Percentiles rank a stretch among this genome's conserved stretches.
phyloP scores from a whole-genome alignment of 2,329 filamentous ascomycete genomes.

The Tolypocladium cylindrosporum region DNA sequence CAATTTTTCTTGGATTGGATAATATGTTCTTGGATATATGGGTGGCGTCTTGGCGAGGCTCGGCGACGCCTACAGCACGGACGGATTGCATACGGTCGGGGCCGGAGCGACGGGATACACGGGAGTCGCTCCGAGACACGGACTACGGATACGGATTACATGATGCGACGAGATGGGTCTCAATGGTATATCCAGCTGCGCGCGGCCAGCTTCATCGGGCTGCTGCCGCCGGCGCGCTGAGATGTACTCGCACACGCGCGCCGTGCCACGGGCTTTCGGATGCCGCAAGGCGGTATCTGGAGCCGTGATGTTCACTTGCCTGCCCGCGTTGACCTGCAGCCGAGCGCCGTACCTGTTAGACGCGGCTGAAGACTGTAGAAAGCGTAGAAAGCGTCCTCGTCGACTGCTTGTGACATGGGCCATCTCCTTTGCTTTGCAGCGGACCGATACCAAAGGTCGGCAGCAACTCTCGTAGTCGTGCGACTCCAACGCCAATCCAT shows the following conservation, averaged over 20 bases:
- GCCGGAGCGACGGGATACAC: neutral
- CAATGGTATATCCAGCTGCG: slow-evolving; percentile 1
- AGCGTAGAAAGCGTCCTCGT: neutral
- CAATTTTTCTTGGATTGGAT: neutral
- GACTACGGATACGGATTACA: neutral
- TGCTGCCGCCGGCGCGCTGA: neutral
- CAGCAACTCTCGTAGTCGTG: neutral
- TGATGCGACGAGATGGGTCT: neutral
- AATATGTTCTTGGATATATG: neutral
- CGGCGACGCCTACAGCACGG: neutral
- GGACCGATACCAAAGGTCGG: neutral
- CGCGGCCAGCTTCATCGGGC: neutral
- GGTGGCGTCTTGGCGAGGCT: neutral
- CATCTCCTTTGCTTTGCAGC: no score
- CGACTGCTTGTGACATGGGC: neutral
- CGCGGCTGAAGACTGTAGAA: neutral
- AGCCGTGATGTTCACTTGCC: neutral
- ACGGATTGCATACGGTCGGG: neutral
- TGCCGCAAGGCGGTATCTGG: slow-evolving; percentile 2
- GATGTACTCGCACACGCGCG: neutral
- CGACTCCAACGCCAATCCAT: neutral
- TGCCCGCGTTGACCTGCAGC: neutral
- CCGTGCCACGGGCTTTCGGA: neutral
- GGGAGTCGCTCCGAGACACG: neutral
- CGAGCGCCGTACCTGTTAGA: neutral